These are phyloP conservation scores for Eruca vesicaria DNA, from an alignment of 441 rosid species.

Conservation along the genomic window DNA sequence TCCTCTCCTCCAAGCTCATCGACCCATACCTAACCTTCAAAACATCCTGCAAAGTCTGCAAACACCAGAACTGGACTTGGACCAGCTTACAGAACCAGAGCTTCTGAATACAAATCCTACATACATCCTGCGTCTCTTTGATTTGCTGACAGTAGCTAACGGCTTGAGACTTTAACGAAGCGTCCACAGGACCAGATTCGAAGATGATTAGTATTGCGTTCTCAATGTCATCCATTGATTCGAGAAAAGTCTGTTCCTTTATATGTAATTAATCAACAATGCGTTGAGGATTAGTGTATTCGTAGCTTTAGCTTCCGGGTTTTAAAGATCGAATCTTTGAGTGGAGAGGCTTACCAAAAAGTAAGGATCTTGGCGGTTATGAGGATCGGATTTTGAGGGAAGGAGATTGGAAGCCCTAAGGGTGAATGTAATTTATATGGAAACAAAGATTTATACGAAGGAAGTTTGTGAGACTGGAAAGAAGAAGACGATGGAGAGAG, in stretches of 20 bases:
- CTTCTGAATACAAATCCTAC: slow-evolving; percentile 70
- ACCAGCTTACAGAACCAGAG: slow-evolving; percentile 55
- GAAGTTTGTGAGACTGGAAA: too few species aligned
- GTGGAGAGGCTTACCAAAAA: neutral
- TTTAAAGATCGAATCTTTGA: neutral
- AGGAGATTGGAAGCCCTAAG: too few species aligned
- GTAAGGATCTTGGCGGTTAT: too few species aligned
- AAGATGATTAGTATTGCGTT: slow-evolving; percentile 77
- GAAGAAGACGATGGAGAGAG: too few species aligned
- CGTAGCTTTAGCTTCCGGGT: neutral
- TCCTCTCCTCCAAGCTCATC: slow-evolving; percentile 64
- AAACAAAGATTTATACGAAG: too few species aligned
- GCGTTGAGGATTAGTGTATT: neutral
- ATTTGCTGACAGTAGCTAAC: slow-evolving; percentile 56
- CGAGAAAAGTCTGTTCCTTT: slow-evolving; percentile 21
- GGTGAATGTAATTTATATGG: too few species aligned
- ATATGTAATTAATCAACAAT: slow-evolving; percentile 8
- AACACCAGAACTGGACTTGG: slow-evolving; percentile 96
- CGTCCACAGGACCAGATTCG: slow-evolving; percentile 57
- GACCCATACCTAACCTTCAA: slow-evolving; percentile 48
- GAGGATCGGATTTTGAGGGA: too few species aligned
- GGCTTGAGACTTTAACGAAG: slow-evolving; percentile 60
- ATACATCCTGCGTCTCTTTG: slow-evolving; percentile 54
- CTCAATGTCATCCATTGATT: slow-evolving; percentile 79
- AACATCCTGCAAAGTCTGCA: slow-evolving; percentile 82